A percentile compares a stretch with the other conserved stretches of the same genome.
Conservation (phyloP, 495 filamentous ascomycete genomes). For the Penicillium canariense region DNA sequence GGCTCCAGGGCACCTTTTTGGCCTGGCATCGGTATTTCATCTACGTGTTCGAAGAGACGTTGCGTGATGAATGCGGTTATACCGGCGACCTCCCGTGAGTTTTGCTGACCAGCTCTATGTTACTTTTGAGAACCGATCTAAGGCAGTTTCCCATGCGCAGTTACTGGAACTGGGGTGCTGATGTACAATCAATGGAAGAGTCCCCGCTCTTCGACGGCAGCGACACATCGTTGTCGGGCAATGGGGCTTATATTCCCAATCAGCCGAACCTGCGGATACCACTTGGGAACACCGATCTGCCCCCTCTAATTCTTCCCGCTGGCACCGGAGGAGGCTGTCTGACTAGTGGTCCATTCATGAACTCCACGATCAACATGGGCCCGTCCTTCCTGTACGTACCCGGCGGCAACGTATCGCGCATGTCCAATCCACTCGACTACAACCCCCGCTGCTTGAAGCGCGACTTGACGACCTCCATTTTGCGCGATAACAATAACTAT, state of each 20-base stretch:
- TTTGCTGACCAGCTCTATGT: no score
- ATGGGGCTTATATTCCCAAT: conserved; percentile 49
- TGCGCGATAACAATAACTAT: conserved; percentile 50
- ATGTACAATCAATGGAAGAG: conserved; percentile 44
- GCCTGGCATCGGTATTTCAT: conserved; percentile 71
- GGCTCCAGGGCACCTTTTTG: conserved; percentile 55
- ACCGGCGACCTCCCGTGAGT: conserved; percentile 42
- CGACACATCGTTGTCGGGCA: conserved; percentile 58
- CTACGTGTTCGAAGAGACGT: conserved; percentile 61
- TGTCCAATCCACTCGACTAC: conserved; percentile 34
- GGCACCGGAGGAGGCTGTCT: conserved; percentile 67
- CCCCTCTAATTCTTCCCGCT: conserved; percentile 34
- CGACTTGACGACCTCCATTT: conserved; percentile 54
- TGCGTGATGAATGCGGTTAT: conserved; percentile 71
- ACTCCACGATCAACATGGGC: conserved; percentile 50
- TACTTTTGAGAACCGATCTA: no score
- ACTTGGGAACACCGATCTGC: conserved; percentile 14
- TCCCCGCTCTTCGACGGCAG: conserved; percentile 67
- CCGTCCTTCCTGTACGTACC: conserved; percentile 41
- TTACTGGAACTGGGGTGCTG: conserved; percentile 67
- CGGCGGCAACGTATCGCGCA: conserved; percentile 16
- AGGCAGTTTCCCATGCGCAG: conserved; percentile 4
- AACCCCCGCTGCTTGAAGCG: conserved; percentile 67
- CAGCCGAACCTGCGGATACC: conserved; percentile 22
- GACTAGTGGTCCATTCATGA: conserved; percentile 55